Evolutionary conservation across 2,329 filamentous ascomycete genomes (phyloP).

Genomic region (Botryotinia convoluta): DNA sequence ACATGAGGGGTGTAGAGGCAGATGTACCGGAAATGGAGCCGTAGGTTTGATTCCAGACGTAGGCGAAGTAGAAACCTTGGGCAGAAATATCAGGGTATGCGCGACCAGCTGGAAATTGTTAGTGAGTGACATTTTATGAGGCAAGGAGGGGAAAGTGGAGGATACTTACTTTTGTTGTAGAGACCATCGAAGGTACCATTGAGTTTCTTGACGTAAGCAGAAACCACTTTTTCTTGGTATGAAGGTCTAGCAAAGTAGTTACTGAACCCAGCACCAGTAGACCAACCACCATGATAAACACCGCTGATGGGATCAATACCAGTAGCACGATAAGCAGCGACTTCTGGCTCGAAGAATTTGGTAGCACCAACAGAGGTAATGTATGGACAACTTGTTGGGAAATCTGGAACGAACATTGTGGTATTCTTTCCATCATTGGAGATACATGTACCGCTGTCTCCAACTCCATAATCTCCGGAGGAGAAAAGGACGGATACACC

Average conservation of each 20-base stretch:
- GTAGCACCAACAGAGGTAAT: constrained; percentile 30
- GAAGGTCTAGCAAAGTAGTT: constrained; percentile 46
- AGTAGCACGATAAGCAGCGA: constrained; percentile 35
- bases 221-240: constrained; percentile 47
- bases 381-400: constrained; percentile 48
- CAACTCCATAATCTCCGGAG: constrained; percentile 53
- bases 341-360: constrained; percentile 27
- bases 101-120: constrained; percentile 39
- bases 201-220: constrained; percentile 44
- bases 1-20: constrained; percentile 55
- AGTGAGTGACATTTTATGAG: too few relatives aligned
- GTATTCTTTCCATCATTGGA: constrained; percentile 56
- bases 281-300: constrained; percentile 34
- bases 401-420: constrained; percentile 51
- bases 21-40: constrained; percentile 48
- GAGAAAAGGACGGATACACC: constrained; percentile 53
- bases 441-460: constrained; percentile 42
- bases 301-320: constrained; percentile 38
- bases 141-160: too few relatives aligned
- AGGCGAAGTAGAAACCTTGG: constrained; percentile 56
- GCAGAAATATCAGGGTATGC: constrained; percentile 52
- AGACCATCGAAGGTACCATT: constrained; percentile 45
- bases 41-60: constrained; percentile 40
- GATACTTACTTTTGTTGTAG: constrained; percentile 42
- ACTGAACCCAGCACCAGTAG: constrained; percentile 53